A percentile compares a stretch with the other conserved stretches of the same genome.
phyloP scores from a whole-genome alignment of 345 rosid genomes.

The Leavenworthia alabamica region DNA sequence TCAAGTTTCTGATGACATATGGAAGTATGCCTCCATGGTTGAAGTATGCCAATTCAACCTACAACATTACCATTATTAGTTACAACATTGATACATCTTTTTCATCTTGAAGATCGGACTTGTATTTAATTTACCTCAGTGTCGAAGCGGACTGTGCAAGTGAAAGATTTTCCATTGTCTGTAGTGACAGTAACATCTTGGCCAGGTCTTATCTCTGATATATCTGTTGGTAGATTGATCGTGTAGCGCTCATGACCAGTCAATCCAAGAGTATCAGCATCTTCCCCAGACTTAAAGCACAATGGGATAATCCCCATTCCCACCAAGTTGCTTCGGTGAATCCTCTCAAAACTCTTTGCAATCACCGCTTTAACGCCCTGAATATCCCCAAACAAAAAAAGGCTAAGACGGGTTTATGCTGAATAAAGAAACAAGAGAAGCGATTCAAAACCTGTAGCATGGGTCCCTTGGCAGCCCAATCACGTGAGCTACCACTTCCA shows the following conservation, averaged over 20 bases:
- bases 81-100: too few relatives aligned
- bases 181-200: constrained; percentile 91
- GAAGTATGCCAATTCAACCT: constrained; percentile 96
- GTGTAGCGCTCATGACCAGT: constrained; percentile 87
- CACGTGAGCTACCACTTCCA: constrained; percentile 99
- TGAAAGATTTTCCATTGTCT: constrained; percentile 75
- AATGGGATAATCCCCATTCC: constrained; percentile 98
- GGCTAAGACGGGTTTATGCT: background rate
- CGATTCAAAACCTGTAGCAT: constrained; percentile 55
- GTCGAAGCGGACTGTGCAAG: constrained; percentile 88
- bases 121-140: constrained; percentile 68
- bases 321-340: constrained; percentile 93
- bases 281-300: constrained; percentile 91
- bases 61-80: constrained; percentile 23
- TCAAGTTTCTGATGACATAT: constrained; percentile 78
- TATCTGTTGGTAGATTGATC: constrained; percentile 71
- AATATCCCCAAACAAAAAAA: too few relatives aligned
- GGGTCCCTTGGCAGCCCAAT: constrained; percentile 99
- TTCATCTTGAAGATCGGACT: too few relatives aligned
- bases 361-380: constrained; percentile 99
- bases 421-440: background rate
- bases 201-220: constrained; percentile 78
- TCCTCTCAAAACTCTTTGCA: constrained; percentile 95
- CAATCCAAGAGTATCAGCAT: constrained; percentile 77
- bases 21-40: constrained; percentile 97